Evolutionary conservation across 768 basidiomycete genomes (phyloP).

Genomic region (Leccinum incarnatum): DNA sequence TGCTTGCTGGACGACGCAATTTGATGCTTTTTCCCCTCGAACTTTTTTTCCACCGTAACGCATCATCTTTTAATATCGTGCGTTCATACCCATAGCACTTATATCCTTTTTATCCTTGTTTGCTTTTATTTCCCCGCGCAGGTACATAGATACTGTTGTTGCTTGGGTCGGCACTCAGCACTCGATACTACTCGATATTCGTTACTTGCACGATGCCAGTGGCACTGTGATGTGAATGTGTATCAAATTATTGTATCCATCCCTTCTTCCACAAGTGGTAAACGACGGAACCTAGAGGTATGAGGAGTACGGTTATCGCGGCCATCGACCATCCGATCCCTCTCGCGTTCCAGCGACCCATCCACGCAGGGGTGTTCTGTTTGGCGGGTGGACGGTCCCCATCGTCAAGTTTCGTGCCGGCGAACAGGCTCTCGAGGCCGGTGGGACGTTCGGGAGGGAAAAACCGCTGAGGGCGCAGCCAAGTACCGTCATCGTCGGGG

Average conservation of each 20-base stretch:
- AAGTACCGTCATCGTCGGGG: conserved; percentile 39
- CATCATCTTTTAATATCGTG: conserved; percentile 1
- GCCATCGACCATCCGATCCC: conserved; percentile 13
- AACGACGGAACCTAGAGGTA: conserved; percentile 21
- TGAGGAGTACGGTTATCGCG: conserved; percentile 11
- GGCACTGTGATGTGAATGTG: conserved; percentile 8
- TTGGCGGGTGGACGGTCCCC: conserved; percentile 2
- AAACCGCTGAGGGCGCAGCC: conserved; percentile 70
- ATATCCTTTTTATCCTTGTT: neutral
- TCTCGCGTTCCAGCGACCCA: conserved; percentile 1
- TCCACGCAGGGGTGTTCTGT: neutral
- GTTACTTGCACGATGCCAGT: neutral
- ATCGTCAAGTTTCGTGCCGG: conserved; percentile 58
- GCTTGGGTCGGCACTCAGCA: conserved; percentile 7
- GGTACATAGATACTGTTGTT: conserved; percentile 7
- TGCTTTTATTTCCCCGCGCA: neutral
- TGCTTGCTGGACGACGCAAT: conserved; percentile 35
- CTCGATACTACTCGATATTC: neutral
- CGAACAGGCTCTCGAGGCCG: conserved; percentile 69
- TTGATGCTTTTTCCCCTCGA: neutral
- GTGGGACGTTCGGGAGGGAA: conserved; percentile 79
- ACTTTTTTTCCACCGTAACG: conserved; percentile 1
- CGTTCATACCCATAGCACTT: conserved; percentile 25
- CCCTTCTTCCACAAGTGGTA: conserved; percentile 23
- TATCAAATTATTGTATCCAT: conserved; percentile 20